Percentiles rank a stretch among this genome's conserved stretches.
Conservation (phyloP, 1,139 yeast genomes). For the Sugiyamaella paludigena region DNA sequence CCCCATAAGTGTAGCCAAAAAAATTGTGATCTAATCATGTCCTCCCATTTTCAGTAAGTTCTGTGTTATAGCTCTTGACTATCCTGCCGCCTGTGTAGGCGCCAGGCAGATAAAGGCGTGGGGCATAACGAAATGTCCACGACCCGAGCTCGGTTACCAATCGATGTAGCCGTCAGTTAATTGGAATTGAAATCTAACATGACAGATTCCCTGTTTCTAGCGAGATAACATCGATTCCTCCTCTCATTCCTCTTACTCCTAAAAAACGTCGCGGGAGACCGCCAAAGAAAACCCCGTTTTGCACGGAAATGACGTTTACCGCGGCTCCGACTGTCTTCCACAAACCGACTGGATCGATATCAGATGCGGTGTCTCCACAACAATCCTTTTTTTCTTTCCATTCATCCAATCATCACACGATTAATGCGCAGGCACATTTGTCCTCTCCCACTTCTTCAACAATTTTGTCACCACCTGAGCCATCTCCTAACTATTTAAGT, state of each 20-base stretch:
- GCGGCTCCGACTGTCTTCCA: conserved; percentile 21
- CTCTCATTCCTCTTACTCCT: conserved; percentile 7
- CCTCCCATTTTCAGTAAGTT: too few species aligned
- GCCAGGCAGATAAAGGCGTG: too few species aligned
- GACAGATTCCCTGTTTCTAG: conserved; percentile 1
- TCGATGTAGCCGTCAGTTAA: too few species aligned
- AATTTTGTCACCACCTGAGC: neutral
- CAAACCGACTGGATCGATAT: conserved; percentile 5
- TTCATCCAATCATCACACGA: conserved; percentile 3
- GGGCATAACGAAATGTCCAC: too few species aligned
- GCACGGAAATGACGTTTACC: conserved; percentile 28
- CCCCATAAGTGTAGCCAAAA: too few species aligned
- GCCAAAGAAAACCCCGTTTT: conserved; percentile 29
- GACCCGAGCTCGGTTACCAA: too few species aligned
- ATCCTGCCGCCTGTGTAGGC: too few species aligned
- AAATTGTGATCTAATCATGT: too few species aligned
- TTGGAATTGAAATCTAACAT: too few species aligned
- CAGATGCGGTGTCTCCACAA: conserved; percentile 10
- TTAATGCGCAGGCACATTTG: conserved; percentile 13
- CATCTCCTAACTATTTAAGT: conserved; percentile 4
- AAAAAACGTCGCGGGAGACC: conserved; percentile 29
- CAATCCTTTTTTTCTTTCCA: conserved; percentile 8
- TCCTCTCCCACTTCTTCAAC: neutral
- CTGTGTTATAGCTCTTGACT: too few species aligned
- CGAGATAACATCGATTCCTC: neutral